Base-by-base conservation (phyloP, 2,329 filamentous ascomycete genomes). In the Fusarium tricinctum region DNA sequence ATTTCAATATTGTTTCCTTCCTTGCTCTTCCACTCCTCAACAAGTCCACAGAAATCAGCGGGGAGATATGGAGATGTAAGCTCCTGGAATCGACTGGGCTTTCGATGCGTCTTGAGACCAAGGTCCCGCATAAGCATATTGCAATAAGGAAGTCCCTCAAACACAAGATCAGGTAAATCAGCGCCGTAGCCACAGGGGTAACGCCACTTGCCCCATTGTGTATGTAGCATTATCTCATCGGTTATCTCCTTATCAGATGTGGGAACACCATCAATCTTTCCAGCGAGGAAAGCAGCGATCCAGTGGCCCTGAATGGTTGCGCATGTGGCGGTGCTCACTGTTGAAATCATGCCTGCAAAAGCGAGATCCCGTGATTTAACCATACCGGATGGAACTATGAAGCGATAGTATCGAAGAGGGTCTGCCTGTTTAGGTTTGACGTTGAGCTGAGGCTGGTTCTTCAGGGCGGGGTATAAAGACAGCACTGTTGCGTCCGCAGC, bases 171-270 rank as follows among this genome's bases (percentile, higher is more conserved):
- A 0, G 89, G 89, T 51, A 85, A 81, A 73, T 82, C 83, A 19
- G 80, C 82, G 0, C 91, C 91, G 69, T 88, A 89, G 0, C 90
- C 91, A 3, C 81, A 84, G 2, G 89, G 88, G 67, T 91, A 91
- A n/a, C 91, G 84, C 85, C 89, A 90, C 60, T 84, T 86, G 2
- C 89, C 89, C 75, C 90, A 95, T 45, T 91, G 86, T 1, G 85
- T 88, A 72, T 91, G 83, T 23, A 93, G 79, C 45, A 89, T 84
- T 0, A 89, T 87, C 68, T 90, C 84, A 56, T 83, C 81, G n/a
- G 75, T 77, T 7, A 86, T 68, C 38, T 74, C 67, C 4, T 81
- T 78, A 3, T 88, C 73, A 76, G 63, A 58, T 0, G 59, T 5
- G 0, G 75, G 69, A 0, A 65, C 59, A 4, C 79, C 69, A 10